A percentile compares a stretch with the other conserved stretches of the same genome.
phyloP scores from a whole-genome alignment of 257 asterid genomes.

The Przewalskia tangutica region DNA sequence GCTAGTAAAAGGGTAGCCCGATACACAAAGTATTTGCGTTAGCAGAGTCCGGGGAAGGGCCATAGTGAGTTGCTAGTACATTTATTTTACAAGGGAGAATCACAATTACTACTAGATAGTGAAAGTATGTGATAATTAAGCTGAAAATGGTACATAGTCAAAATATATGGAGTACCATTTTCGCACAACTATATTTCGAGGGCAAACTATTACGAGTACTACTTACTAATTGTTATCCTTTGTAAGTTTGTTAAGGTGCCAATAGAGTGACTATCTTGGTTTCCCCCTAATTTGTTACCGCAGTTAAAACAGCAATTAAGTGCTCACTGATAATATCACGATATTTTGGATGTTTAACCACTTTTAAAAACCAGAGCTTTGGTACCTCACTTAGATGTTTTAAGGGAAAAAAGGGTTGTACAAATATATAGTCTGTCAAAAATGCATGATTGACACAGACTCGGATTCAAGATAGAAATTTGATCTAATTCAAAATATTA shows the following conservation, averaged over 20 bases:
- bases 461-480: too few relatives aligned
- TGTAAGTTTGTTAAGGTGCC: not conserved
- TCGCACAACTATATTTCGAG: not conserved
- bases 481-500: too few relatives aligned
- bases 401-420: too few relatives aligned
- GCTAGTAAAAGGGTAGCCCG: slow-evolving; percentile 14
- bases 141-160: not conserved
- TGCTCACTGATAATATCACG: not conserved
- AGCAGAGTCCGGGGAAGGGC: too few relatives aligned
- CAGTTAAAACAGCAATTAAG: not conserved
- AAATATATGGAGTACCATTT: not conserved
- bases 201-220: not conserved
- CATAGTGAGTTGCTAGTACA: not conserved
- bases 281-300: not conserved
- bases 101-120: not conserved
- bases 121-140: not conserved
- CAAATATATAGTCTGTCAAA: too few relatives aligned
- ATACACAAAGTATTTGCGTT: too few relatives aligned
- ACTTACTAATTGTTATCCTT: not conserved
- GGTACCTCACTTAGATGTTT: not conserved
- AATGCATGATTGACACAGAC: too few relatives aligned
- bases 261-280: not conserved
- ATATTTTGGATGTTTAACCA: not conserved
- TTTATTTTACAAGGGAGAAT: not conserved
- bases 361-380: not conserved